phyloP scores from a whole-genome alignment of 768 basidiomycete species.

The Steccherinum ochraceum region DNA sequence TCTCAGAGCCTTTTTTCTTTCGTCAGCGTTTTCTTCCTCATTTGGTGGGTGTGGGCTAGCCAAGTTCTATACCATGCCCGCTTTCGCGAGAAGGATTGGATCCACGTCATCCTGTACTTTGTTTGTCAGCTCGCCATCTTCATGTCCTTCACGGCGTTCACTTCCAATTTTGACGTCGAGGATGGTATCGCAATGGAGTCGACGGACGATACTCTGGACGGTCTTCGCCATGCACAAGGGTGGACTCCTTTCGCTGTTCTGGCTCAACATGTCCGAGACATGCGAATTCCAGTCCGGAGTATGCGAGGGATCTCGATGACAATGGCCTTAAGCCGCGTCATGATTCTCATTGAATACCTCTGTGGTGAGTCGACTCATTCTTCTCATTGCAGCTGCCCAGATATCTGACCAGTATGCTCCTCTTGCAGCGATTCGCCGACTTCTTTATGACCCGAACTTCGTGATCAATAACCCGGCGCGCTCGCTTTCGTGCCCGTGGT shows the following conservation, averaged over 20 bases:
- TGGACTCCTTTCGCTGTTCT: not conserved
- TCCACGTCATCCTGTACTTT: not conserved
- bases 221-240: not conserved
- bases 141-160: not conserved
- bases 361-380: not conserved
- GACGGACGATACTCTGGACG: not conserved
- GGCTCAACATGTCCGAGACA: not conserved
- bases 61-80: not conserved
- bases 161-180: not conserved
- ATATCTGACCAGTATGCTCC: no score
- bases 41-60: not conserved
- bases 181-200: not conserved
- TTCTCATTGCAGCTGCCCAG: not conserved
- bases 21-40: not conserved
- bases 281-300: not conserved
- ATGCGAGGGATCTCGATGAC: not conserved
- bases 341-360: not conserved
- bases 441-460: no score
- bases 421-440: no score
- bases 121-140: not conserved
- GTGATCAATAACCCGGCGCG: no score
- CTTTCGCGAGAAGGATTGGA: not conserved
- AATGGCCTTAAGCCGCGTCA: not conserved
- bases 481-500: no score
- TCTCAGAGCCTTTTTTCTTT: not conserved